phyloP scores from a whole-genome alignment of 169 alveolate genomes.

The Eimeria zaria region DNA sequence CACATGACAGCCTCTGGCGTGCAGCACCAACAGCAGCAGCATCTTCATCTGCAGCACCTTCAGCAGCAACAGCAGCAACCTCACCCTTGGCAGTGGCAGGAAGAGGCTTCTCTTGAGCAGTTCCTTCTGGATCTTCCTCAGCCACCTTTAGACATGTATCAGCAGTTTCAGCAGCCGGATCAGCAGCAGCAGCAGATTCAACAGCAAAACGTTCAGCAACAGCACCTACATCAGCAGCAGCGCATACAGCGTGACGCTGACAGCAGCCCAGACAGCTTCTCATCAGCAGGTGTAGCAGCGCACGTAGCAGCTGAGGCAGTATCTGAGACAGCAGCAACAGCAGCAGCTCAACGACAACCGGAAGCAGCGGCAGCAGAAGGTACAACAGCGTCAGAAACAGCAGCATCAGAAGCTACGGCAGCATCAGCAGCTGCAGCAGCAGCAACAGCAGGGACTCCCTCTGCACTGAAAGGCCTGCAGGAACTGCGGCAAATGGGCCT shows the following conservation, averaged over 20 bases:
- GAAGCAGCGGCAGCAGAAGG: constrained; percentile 17
- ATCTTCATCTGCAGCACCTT: too few relatives aligned
- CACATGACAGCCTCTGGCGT: not conserved
- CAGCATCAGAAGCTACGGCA: constrained; percentile 2
- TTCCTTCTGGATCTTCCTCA: constrained; percentile 33
- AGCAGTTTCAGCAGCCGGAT: constrained; percentile 13
- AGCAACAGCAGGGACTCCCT: constrained; percentile 56
- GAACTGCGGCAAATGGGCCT: constrained; percentile 39
- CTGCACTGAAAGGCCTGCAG: constrained; percentile 32
- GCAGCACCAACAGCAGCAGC: constrained; percentile 17
- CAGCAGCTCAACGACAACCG: not conserved
- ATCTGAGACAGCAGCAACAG: constrained; percentile 23
- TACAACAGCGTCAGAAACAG: not conserved
- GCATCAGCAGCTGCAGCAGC: constrained; percentile 49
- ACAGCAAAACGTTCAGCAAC: not conserved
- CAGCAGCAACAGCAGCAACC: constrained; percentile 37
- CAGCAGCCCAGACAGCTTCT: not conserved
- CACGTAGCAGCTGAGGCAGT: not conserved
- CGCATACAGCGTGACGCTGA: not conserved
- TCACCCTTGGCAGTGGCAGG: constrained; percentile 36
- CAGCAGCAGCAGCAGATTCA: not conserved
- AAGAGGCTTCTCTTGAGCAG: constrained; percentile 39
- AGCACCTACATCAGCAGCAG: constrained; percentile 53
- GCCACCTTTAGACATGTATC: constrained; percentile 14
- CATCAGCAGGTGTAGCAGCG: not conserved